These are phyloP conservation scores for Penicillium sp. DNA, from an alignment of 2,329 filamentous ascomycete genomes.

Conservation along the genomic window DNA sequence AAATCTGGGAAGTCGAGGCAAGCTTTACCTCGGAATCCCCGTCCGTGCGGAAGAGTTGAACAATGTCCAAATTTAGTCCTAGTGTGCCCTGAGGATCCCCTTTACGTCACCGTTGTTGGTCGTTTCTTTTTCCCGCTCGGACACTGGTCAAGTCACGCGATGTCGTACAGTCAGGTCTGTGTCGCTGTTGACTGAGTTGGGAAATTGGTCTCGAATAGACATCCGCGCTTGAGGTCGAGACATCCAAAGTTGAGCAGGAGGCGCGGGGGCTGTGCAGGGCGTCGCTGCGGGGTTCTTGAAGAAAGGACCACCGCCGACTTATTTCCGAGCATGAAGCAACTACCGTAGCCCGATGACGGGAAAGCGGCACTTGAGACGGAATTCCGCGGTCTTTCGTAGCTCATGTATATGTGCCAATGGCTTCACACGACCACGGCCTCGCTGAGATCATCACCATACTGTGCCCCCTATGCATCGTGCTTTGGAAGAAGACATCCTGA, in stretches of 20 bases:
- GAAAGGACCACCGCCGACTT: not conserved
- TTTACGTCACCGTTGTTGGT: not conserved
- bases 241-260: not conserved
- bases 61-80: not conserved
- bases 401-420: too few species aligned
- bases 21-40: not conserved
- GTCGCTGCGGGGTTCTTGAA: not conserved
- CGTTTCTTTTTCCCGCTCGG: not conserved
- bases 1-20: not conserved
- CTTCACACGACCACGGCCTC: too few species aligned
- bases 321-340: not conserved
- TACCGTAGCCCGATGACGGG: not conserved
- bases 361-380: too few species aligned
- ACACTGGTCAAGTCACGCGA: not conserved
- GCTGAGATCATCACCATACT: not conserved
- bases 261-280: not conserved
- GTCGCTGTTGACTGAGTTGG: not conserved
- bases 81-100: not conserved
- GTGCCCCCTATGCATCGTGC: not conserved
- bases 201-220: not conserved
- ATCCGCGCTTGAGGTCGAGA: not conserved
- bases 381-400: too few species aligned
- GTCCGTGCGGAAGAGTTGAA: not conserved
- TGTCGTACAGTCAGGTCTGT: constrained; percentile 7
- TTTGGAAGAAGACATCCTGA: not conserved